Conservation (phyloP, 768 basidiomycete species). For the Xerocomellus chrysenteron region DNA sequence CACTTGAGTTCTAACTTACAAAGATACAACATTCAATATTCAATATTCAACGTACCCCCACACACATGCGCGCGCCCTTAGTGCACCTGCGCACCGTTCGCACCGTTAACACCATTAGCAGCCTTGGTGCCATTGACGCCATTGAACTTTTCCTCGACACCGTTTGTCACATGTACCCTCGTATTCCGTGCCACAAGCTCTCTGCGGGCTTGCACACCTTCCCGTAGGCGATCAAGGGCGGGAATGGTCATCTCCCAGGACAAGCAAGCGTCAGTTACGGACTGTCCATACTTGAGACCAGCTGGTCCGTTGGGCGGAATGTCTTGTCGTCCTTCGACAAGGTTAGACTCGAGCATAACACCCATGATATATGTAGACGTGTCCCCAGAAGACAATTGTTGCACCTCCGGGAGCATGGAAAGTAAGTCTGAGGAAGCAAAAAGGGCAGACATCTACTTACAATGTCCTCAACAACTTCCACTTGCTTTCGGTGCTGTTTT, state of each 20-base stretch:
- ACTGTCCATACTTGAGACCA: constrained; percentile 78
- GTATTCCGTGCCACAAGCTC: constrained; percentile 40
- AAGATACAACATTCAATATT: not conserved
- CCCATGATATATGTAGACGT: constrained; percentile 79
- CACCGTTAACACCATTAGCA: constrained; percentile 19
- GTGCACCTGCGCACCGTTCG: constrained; percentile 15
- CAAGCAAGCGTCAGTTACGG: constrained; percentile 87
- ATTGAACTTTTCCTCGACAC: constrained; percentile 15
- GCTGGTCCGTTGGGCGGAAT: constrained; percentile 71
- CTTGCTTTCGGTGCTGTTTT: constrained; percentile 88
- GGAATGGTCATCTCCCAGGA: constrained; percentile 88
- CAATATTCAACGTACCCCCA: not conserved
- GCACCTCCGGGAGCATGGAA: constrained; percentile 46
- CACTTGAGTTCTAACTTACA: not conserved
- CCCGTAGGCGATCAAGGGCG: constrained; percentile 79
- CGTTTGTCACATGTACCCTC: constrained; percentile 6
- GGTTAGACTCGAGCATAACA: constrained; percentile 94
- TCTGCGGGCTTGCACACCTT: constrained; percentile 80
- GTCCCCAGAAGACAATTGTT: constrained; percentile 68
- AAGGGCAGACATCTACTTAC: constrained; percentile 43
- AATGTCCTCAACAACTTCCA: constrained; percentile 87
- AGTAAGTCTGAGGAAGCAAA: constrained; percentile 10
- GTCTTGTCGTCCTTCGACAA: constrained; percentile 84
- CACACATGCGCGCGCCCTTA: not conserved
- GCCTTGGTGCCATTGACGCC: constrained; percentile 8